Conservation (phyloP, 768 basidiomycete species). For the Podaxis sp. region DNA sequence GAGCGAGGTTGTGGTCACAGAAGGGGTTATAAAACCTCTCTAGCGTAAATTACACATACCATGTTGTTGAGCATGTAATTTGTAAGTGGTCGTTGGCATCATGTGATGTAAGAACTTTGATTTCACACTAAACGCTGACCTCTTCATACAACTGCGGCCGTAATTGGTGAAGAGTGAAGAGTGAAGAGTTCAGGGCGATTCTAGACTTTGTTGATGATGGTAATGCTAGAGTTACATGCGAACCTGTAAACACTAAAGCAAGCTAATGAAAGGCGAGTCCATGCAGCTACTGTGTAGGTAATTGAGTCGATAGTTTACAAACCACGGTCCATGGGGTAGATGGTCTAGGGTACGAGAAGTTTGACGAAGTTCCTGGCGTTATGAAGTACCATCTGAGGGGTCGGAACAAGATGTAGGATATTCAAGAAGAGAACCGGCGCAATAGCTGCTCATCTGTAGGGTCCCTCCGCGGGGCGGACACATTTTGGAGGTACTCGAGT, state of each 20-base stretch:
- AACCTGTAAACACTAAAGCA: not conserved
- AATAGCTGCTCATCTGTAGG: slow-evolving; percentile 65
- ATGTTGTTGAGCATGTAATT: too few species aligned
- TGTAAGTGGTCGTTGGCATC: too few species aligned
- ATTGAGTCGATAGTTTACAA: slow-evolving; percentile 9
- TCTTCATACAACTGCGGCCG: not conserved
- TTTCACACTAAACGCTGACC: not conserved
- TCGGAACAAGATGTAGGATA: not conserved
- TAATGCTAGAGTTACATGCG: slow-evolving; percentile 7
- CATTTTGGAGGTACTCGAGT: slow-evolving; percentile 57
- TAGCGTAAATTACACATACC: not conserved
- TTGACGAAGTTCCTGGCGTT: not conserved
- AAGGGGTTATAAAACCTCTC: not conserved
- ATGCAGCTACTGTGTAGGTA: not conserved
- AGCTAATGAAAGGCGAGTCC: not conserved
- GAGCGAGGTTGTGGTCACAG: not conserved
- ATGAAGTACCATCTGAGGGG: not conserved
- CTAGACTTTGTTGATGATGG: not conserved
- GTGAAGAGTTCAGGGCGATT: not conserved
- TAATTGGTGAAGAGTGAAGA: not conserved
- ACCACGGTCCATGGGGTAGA: not conserved
- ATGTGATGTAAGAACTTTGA: not conserved
- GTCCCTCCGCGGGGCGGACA: slow-evolving; percentile 54
- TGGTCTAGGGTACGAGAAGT: slow-evolving; percentile 1
- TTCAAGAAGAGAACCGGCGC: slow-evolving; percentile 48